These are phyloP conservation scores for Grigorovia jiainica DNA, from an alignment of 805 yeast species.

Conservation along the genomic window DNA sequence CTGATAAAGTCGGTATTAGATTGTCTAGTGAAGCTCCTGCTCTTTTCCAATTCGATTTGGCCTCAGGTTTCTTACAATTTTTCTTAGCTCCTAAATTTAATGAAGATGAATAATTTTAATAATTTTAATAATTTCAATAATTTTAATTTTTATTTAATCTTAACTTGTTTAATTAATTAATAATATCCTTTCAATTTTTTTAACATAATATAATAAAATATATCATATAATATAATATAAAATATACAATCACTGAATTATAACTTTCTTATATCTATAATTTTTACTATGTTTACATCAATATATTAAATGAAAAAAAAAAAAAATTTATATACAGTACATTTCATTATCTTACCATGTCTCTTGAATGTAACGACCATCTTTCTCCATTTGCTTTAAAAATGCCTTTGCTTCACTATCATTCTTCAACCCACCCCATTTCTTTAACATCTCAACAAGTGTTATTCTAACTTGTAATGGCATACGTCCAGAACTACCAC, in stretches of 20 bases:
- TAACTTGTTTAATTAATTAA: no score
- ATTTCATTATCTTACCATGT: no score
- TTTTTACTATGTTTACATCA: not conserved
- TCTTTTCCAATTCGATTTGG: constrained; percentile 77
- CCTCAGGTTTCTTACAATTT: constrained; percentile 85
- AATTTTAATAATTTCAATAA: not conserved
- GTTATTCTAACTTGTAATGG: constrained; percentile 84
- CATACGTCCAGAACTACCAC: constrained; percentile 95
- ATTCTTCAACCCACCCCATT: constrained; percentile 31
- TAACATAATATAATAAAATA: no score
- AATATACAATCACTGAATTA: no score
- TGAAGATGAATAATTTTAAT: constrained; percentile 57
- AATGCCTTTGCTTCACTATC: constrained; percentile 41
- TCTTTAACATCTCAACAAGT: constrained; percentile 49
- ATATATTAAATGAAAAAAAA: not conserved
- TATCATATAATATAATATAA: no score
- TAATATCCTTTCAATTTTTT: no score
- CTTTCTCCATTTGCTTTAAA: constrained; percentile 50
- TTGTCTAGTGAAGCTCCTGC: constrained; percentile 91
- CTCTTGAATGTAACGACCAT: constrained; percentile 70
- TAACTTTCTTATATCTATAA: no score
- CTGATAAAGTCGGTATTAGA: constrained; percentile 70
- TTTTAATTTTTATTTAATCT: no score
- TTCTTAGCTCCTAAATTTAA: constrained; percentile 97
- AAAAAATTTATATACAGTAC: no score